Evolutionary conservation across 202 grass and related monocot species (phyloP).

Genomic region (Digitaria exilis): DNA sequence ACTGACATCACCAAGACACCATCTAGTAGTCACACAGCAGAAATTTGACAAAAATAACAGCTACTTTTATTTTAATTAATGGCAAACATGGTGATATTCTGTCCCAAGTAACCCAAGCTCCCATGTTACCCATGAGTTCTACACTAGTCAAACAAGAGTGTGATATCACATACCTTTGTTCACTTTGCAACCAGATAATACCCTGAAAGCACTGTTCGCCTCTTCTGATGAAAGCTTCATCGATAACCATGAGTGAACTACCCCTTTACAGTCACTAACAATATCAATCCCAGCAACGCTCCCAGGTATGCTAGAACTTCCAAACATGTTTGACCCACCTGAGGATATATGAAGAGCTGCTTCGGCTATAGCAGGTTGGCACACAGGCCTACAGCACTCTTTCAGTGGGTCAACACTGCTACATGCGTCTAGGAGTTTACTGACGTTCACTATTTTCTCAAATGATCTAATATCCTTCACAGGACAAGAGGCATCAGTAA

Average conservation of each 20-base stretch:
- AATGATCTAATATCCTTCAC: conserved; percentile 82
- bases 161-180: conserved; percentile 78
- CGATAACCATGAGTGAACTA: conserved; percentile 89
- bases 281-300: conserved; percentile 62
- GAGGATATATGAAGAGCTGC: conserved; percentile 82
- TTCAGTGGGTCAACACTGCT: conserved; percentile 84
- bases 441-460: conserved; percentile 86
- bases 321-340: conserved; percentile 64
- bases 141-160: conserved; percentile 16
- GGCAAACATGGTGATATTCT: conserved; percentile 1
- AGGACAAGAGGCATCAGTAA: conserved; percentile 82
- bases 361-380: conserved; percentile 91
- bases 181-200: conserved; percentile 94
- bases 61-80: conserved; percentile 13
- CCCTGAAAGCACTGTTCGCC: conserved; percentile 77
- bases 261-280: conserved; percentile 93
- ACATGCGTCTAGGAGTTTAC: conserved; percentile 88
- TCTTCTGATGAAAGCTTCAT: conserved; percentile 76
- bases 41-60: background rate
- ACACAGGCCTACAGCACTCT: conserved; percentile 91
- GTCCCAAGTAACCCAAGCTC: background rate
- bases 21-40: background rate
- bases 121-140: background rate
- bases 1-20: background rate
- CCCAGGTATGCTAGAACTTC: conserved; percentile 69